A percentile compares a stretch with the other conserved stretches of the same genome.
phyloP scores from a whole-genome alignment of 2,329 filamentous ascomycete genomes.

The Colletotrichum shisoi region DNA sequence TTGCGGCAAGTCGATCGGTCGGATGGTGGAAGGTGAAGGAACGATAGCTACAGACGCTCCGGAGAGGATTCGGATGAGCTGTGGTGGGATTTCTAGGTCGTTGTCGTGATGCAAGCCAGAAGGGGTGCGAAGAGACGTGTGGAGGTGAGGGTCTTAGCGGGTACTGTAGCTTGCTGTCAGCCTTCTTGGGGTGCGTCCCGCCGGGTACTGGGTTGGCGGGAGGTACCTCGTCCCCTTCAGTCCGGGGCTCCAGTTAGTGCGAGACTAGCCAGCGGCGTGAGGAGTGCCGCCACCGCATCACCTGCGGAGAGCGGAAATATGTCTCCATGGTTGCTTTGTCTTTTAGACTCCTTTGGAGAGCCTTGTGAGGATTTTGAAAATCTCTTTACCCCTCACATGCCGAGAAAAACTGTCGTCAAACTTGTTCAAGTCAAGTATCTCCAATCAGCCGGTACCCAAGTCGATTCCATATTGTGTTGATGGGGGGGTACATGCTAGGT shows the following conservation, averaged over 20 bases:
- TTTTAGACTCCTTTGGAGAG: background rate
- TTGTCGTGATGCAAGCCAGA: conserved; percentile 37
- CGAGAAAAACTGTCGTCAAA: too few relatives aligned
- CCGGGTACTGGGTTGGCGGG: conserved; percentile 10
- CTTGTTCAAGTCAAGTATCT: background rate
- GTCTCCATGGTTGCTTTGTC: background rate
- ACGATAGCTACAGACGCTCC: conserved; percentile 13
- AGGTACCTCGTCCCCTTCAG: conserved; percentile 25
- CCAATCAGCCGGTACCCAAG: conserved; percentile 16
- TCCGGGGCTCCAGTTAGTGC: conserved; percentile 30
- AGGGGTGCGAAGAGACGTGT: conserved; percentile 27
- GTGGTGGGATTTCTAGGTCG: conserved; percentile 33
- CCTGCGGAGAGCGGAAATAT: background rate
- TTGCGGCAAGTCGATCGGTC: conserved; percentile 10
- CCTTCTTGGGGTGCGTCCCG: conserved; percentile 11
- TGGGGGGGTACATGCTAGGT: conserved; percentile 15
- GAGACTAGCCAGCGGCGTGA: background rate
- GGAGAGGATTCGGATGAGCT: conserved; percentile 11
- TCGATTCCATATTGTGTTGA: conserved; percentile 15
- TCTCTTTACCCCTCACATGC: background rate
- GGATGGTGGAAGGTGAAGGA: background rate
- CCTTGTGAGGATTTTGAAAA: background rate
- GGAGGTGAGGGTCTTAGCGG: conserved; percentile 28
- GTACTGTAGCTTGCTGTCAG: conserved; percentile 33
- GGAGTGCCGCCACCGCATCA: conserved; percentile 27